Evolutionary conservation across 306 rosid genomes (phyloP).

Genomic region (Begonia masoniana): DNA sequence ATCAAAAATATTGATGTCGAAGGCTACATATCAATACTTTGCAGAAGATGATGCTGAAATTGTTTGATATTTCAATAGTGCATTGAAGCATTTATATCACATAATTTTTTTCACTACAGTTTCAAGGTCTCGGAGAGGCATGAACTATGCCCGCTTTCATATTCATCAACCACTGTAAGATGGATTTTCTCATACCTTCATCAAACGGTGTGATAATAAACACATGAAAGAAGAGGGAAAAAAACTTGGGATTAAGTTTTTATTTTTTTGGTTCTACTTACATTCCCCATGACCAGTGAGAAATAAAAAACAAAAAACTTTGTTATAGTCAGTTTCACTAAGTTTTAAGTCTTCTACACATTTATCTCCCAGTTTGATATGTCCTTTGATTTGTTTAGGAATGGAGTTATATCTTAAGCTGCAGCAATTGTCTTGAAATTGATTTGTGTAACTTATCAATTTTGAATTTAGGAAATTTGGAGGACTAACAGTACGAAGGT

Average conservation of each 20-base stretch:
- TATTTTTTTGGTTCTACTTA: background rate
- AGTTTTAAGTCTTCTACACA: background rate
- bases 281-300: too few species aligned
- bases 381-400: background rate
- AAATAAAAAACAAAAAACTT: too few species aligned
- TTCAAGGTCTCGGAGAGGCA: background rate
- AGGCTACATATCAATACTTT: too few species aligned
- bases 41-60: too few species aligned
- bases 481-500: constrained; percentile 7
- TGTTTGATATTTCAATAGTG: too few species aligned
- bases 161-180: constrained; percentile 1
- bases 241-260: background rate
- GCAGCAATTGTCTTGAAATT: background rate
- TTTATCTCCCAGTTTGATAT: background rate
- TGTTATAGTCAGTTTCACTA: too few species aligned
- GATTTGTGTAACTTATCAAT: background rate
- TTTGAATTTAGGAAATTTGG: constrained; percentile 21
- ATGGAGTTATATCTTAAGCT: background rate
- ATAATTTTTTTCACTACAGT: too few species aligned
- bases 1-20: too few species aligned
- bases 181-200: background rate
- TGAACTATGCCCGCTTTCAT: background rate
- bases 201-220: background rate
- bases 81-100: too few species aligned
- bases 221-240: background rate